Evolutionary conservation across 306 rosid genomes (phyloP), one percentile per base, ranked within the genome.

Genomic region (apple (Malus domestica)): DNA sequence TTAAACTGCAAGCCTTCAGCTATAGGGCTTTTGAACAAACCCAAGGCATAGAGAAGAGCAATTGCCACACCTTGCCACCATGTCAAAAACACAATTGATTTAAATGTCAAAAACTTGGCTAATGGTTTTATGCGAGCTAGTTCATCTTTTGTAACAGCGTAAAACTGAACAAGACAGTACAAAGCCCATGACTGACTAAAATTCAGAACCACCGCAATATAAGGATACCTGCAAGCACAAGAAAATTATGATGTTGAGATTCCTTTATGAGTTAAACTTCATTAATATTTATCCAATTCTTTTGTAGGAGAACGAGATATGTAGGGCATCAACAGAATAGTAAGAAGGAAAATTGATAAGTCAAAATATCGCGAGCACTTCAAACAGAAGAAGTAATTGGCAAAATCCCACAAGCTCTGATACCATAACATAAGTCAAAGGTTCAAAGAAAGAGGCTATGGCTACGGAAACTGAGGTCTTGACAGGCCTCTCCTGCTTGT

Each of bases 1-100:
- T 96, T 92, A 65, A 86, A 88, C 80, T 90, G 89, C 79, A 96
- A 86, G 70, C 93, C 98, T 81, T 96, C 97, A 65, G 99, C 98
- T 78, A 92, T 84, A 57, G 98, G 86, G 80, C 99, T 95, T 85
- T 88, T 92, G 85, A 96, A 92, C 87, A 96, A 80, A 80, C 93
- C 99, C 66, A 92, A 76, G 78, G 95, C 79, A 81, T 82, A 92
- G 3, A 96, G 89, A 78, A 89, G 84, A 85, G 99, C 93, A 81
- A 90, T 96, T 81, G 97, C 99, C 85, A 96, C 97, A 79, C 99
- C 99, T 96, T 96, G 99, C 99, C 98, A 96, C 99, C 99, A 96
- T 74, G 99, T 96, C 85, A 96, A 89, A 76, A 96, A 96, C 70
- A 96, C 99, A 76, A 96, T 92, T 40, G 99, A 92, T 76, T 96